Percentiles rank a stretch among this genome's conserved stretches.
Conservation (phyloP, 1,139 yeast species). For the Protomyces lactucae-debilis region DNA sequence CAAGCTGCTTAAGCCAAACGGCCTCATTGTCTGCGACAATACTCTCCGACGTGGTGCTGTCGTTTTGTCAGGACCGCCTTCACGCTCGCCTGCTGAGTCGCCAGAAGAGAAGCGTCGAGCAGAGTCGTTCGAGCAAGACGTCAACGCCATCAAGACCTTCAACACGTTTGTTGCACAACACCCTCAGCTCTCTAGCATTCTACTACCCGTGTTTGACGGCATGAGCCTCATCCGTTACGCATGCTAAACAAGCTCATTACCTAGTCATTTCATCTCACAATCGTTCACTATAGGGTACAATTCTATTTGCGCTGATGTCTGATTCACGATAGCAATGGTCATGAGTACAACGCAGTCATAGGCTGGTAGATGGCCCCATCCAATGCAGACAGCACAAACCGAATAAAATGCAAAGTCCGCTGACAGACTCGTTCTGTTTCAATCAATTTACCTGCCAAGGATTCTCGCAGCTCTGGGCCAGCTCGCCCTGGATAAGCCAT, state of each 20-base stretch:
- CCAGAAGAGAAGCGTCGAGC: constrained; percentile 3
- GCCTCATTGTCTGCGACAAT: constrained; percentile 20
- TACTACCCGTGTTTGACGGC: constrained; percentile 19
- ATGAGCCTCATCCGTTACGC: constrained; percentile 11
- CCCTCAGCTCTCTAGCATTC: neutral
- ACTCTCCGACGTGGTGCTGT: constrained; percentile 19
- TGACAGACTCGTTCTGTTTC: neutral
- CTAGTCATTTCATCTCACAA: too few relatives aligned
- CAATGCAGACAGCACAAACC: neutral
- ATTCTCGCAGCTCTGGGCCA: neutral
- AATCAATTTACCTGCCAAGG: neutral
- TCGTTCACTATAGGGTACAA: too few relatives aligned
- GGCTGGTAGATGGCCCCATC: neutral
- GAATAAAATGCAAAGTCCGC: neutral
- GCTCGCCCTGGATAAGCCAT: neutral
- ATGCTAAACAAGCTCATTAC: too few relatives aligned
- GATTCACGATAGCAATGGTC: neutral
- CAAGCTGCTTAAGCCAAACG: constrained; percentile 1
- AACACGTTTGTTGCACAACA: constrained; percentile 5
- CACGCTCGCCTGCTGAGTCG: constrained; percentile 11
- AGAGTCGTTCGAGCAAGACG: constrained; percentile 13
- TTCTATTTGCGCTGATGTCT: too few relatives aligned
- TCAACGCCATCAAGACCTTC: constrained; percentile 9
- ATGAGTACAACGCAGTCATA: neutral
- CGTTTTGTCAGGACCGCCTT: neutral